Conservation (phyloP, 2,329 filamentous ascomycete genomes). For the Lasiodiplodia sp. region DNA sequence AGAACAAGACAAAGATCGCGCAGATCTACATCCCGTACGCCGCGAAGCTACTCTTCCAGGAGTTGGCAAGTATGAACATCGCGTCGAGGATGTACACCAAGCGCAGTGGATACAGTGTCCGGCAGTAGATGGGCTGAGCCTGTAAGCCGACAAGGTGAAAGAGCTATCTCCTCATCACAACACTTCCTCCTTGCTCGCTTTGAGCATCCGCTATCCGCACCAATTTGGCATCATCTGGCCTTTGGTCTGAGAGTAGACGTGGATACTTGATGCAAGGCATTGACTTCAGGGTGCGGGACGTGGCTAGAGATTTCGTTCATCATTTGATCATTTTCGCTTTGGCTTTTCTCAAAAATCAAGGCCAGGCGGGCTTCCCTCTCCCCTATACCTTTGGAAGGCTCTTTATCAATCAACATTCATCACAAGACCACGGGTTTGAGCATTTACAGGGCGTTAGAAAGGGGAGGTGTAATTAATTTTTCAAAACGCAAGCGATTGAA, state of each 20-base stretch:
- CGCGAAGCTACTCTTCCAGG: slow-evolving; percentile 97
- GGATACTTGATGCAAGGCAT: not conserved
- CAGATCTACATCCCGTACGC: slow-evolving; percentile 98
- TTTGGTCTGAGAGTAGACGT: not conserved
- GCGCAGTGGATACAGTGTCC: slow-evolving; percentile 74
- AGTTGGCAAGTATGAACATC: slow-evolving; percentile 98
- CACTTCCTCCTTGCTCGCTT: not conserved
- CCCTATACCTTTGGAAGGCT: not conserved
- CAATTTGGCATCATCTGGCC: not conserved
- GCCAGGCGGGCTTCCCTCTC: not conserved
- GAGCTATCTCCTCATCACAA: not conserved
- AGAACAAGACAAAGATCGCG: slow-evolving; percentile 98
- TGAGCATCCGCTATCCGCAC: not conserved
- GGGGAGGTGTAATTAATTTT: not conserved
- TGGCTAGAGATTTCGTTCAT: not conserved
- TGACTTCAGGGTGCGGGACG: not conserved
- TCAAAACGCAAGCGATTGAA: not conserved
- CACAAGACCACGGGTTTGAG: slow-evolving; percentile 7
- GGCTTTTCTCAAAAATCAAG: not conserved
- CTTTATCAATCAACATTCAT: not conserved
- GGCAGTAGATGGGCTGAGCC: slow-evolving; percentile 2
- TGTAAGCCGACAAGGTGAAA: not conserved
- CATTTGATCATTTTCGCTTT: not conserved
- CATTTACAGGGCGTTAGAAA: slow-evolving; percentile 30
- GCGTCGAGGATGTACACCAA: slow-evolving; percentile 96